Percentiles rank a stretch among this genome's conserved stretches.
Evolutionary conservation across 768 basidiomycete genomes (phyloP).

Genomic region (Suillus alpinus): DNA sequence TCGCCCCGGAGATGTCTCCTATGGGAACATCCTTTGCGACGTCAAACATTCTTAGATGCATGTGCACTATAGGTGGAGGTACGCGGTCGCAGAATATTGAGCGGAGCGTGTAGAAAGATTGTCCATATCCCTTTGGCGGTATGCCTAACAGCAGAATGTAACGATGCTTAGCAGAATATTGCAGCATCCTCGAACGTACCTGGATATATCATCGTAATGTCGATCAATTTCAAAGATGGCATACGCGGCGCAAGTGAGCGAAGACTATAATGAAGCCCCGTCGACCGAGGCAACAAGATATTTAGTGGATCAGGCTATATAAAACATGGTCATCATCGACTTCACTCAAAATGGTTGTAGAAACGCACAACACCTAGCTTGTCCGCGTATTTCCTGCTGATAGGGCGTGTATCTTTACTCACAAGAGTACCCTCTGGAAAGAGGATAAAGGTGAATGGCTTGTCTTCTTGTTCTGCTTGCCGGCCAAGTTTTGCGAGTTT

Average conservation of each 20-base stretch:
- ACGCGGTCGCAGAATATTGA: constrained; percentile 82
- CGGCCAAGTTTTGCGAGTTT: constrained; percentile 68
- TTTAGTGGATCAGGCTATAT: constrained; percentile 74
- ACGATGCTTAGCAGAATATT: constrained; percentile 9
- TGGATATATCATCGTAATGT: constrained; percentile 89
- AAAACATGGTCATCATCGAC: constrained; percentile 8
- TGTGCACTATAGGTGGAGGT: constrained; percentile 81
- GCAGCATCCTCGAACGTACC: constrained; percentile 41
- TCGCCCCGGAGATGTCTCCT: constrained; percentile 48
- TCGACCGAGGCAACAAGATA: constrained; percentile 87
- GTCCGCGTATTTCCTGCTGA: constrained; percentile 84
- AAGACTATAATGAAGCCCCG: constrained; percentile 83
- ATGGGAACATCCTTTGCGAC: constrained; percentile 68
- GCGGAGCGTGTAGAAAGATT: constrained; percentile 84
- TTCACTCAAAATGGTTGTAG: constrained; percentile 4
- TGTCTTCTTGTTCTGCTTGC: constrained; percentile 63
- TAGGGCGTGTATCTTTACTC: constrained; percentile 79
- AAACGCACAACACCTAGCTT: constrained; percentile 81
- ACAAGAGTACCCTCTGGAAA: constrained; percentile 98
- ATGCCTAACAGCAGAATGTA: constrained; percentile 47
- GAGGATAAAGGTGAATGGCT: constrained; percentile 77
- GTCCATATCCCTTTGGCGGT: constrained; percentile 77
- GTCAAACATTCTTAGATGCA: constrained; percentile 81
- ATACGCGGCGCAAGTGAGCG: constrained; percentile 78
- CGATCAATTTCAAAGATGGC: constrained; percentile 76